Evolutionary conservation across 805 yeast species (phyloP), one percentile per base, ranked within the genome.

Genomic region (Wickerhamomyces ciferrii): DNA sequence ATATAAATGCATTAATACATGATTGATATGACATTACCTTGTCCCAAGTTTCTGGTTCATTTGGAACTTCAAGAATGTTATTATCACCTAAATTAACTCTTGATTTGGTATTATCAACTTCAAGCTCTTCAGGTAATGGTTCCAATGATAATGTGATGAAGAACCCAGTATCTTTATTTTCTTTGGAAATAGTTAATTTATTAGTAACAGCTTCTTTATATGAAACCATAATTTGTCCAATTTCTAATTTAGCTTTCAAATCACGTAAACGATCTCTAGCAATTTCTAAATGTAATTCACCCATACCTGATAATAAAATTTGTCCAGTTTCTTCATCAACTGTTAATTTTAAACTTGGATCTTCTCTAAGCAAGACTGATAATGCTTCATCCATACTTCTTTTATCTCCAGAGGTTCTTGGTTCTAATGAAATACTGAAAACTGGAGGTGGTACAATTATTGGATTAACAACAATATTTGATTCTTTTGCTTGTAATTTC

Each of bases 271-370:
- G 72, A 56, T 88, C 94, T 42, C 74, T 75, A 2, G 94, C 86
- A 53, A 94, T 90, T 54, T 94, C 98, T 43, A 94, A 72, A 67
- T 94, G 99, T 42, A 94, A 72, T 60, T 94, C 98, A 37, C 99
- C 99, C 98, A 92, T 92, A 29, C 99, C 99, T 18, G 96, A 83
- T 27, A 94, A 66, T 24, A 91, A 76, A 2, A 91, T 83, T 67
- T 94, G 97, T 7, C 94, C 96, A 46, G 88, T 72, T 54, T 92
- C 98, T 48, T 88, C 91, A 62, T 94, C 87, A 43, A 72, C 75
- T 3, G 78, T 66, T 8, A 88, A 75, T 27, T 79, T 77, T 50
- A 94, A 71, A 43, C 96, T 87, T 3, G 99, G 99, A 58, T 94
- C 99, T 59, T 94, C 98, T 44, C 85, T 74, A n/a, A 87, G 63